Percentiles rank a stretch among this genome's conserved stretches.
Evolutionary conservation across 2,329 filamentous ascomycete genomes (phyloP).

Genomic region (Trichoderma sp.): DNA sequence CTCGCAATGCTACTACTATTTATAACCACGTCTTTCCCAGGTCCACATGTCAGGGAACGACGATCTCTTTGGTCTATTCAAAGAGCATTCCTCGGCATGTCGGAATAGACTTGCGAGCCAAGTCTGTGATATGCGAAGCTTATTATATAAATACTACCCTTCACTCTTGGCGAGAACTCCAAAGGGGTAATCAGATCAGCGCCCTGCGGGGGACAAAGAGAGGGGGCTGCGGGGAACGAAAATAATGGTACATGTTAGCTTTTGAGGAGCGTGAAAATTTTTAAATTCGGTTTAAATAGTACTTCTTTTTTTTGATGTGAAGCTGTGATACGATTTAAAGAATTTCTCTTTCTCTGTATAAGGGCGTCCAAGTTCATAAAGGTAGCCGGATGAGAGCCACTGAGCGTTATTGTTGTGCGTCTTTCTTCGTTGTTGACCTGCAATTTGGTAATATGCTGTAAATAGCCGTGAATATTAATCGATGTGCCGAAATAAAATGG

Average conservation of each 20-base stretch:
- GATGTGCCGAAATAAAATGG: not conserved
- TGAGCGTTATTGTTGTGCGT: not conserved
- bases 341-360: not conserved
- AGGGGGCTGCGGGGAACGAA: constrained; percentile 2
- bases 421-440: not conserved
- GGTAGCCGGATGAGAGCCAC: not conserved
- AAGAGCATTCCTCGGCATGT: constrained; percentile 5
- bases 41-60: not conserved
- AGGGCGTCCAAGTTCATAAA: not conserved
- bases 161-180: not conserved
- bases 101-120: constrained; percentile 3
- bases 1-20: not conserved
- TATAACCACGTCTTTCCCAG: not conserved
- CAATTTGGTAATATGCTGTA: not conserved
- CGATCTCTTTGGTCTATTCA: not conserved
- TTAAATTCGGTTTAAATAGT: not conserved
- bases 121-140: not conserved
- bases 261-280: not conserved
- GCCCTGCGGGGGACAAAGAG: not conserved
- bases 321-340: not conserved
- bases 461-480: not conserved
- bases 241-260: not conserved
- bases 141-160: constrained; percentile 1
- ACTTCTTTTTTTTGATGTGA: not conserved
- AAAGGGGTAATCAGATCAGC: constrained; percentile 15